Percentiles rank a stretch among this genome's conserved stretches.
These are phyloP conservation scores for Dactylonectria estremocensis DNA, from an alignment of 2,329 filamentous ascomycete species.

Conservation along the genomic window DNA sequence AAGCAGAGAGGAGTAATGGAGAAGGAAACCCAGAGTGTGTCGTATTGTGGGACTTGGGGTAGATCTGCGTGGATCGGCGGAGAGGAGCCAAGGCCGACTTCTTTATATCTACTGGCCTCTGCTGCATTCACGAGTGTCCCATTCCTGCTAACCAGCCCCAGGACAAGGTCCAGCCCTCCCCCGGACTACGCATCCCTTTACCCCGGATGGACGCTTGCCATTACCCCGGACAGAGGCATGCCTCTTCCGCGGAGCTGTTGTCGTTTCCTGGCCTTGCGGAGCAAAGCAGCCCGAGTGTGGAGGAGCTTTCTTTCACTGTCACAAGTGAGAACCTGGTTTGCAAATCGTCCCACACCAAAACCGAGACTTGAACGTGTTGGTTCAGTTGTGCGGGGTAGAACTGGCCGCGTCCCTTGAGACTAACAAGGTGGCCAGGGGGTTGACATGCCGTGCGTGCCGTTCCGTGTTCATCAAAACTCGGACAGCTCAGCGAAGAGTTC, in stretches of 20 bases:
- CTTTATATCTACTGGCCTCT: neutral
- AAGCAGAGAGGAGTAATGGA: neutral
- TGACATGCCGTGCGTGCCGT: conserved; percentile 1
- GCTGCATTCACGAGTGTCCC: neutral
- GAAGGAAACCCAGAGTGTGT: neutral
- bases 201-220: no score
- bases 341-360: neutral
- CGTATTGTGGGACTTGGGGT: neutral
- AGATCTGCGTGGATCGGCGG: neutral
- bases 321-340: neutral
- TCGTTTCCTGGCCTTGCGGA: neutral
- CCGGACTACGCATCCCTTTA: no score
- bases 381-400: neutral
- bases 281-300: neutral
- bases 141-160: neutral
- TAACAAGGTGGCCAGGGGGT: neutral
- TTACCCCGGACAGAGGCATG: no score
- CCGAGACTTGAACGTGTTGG: no score
- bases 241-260: no score
- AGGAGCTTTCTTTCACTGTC: neutral
- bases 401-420: no score
- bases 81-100: neutral
- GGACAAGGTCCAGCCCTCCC: neutral
- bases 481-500: no score
- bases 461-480: neutral